Conservation (phyloP, 2,329 filamentous ascomycete genomes). For the Phaeoacremonium minimum region DNA sequence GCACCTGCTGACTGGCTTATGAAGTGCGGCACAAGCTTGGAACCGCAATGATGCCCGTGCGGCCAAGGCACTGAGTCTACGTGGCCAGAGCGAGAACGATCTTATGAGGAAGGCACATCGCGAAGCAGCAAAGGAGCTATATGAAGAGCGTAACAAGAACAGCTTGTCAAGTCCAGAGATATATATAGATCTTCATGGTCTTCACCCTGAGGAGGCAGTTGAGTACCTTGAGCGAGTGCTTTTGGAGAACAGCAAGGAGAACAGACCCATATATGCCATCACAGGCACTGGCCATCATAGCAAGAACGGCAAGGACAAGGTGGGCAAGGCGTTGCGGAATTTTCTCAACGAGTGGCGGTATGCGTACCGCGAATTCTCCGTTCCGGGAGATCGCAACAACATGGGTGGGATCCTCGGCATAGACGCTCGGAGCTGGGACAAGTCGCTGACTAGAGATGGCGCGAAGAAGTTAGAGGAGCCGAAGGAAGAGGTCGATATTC, state of each 20-base stretch:
- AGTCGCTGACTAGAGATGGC: slow-evolving; percentile 47
- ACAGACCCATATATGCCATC: slow-evolving; percentile 84
- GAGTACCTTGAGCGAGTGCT: slow-evolving; percentile 89
- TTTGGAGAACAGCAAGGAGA: slow-evolving; percentile 71
- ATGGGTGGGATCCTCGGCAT: slow-evolving; percentile 74
- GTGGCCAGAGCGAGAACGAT: slow-evolving; percentile 94
- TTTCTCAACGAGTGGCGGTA: slow-evolving; percentile 97
- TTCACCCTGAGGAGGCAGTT: slow-evolving; percentile 96
- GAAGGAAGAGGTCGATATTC: slow-evolving; percentile 48
- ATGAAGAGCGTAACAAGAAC: slow-evolving; percentile 86
- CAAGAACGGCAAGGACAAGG: slow-evolving; percentile 98
- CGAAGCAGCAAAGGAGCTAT: slow-evolving; percentile 85
- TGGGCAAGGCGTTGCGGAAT: slow-evolving; percentile 85
- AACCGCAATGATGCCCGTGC: slow-evolving; percentile 95
- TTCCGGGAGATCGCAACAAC: slow-evolving; percentile 83
- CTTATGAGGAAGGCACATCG: slow-evolving; percentile 96
- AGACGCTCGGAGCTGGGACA: slow-evolving; percentile 65
- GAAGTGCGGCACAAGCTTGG: slow-evolving; percentile 93
- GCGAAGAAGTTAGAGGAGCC: slow-evolving; percentile 31
- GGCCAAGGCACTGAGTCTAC: slow-evolving; percentile 88
- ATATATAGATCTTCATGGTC: slow-evolving; percentile 93
- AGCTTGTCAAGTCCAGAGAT: slow-evolving; percentile 61
- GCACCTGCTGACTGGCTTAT: slow-evolving; percentile 5
- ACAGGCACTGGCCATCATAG: slow-evolving; percentile 96
- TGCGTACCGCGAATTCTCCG: slow-evolving; percentile 91